A percentile compares a stretch with the other conserved stretches of the same genome.
Conservation (phyloP, 1,284 basidiomycete genomes). For the Rhizoctonia solani region DNA sequence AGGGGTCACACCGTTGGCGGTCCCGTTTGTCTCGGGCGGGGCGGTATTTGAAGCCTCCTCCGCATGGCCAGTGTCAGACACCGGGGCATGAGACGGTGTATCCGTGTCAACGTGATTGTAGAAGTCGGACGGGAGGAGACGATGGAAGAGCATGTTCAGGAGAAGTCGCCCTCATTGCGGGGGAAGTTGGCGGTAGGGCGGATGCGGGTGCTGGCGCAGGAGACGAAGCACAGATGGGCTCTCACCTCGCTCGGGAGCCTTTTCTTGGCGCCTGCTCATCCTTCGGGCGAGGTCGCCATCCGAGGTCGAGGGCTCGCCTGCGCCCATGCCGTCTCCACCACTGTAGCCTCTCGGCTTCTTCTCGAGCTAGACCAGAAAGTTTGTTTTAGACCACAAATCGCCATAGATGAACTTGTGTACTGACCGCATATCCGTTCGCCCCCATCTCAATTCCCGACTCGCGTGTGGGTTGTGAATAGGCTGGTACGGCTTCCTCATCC, state of each 20-base stretch:
- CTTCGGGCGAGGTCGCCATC: slow-evolving; percentile 48
- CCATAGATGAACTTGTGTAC: slow-evolving; percentile 43
- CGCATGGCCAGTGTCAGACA: slow-evolving; percentile 16
- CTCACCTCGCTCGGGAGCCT: slow-evolving; percentile 58
- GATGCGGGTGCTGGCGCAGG: slow-evolving; percentile 21
- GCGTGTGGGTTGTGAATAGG: slow-evolving; percentile 48
- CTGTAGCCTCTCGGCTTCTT: slow-evolving; percentile 47
- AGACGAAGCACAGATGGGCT: slow-evolving; percentile 30
- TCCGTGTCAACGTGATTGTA: neutral
- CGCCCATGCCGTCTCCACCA: slow-evolving; percentile 41
- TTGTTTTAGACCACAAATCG: slow-evolving; percentile 34
- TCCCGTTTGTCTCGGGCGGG: too few relatives aligned
- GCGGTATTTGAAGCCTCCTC: neutral
- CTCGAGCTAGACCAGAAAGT: slow-evolving; percentile 45
- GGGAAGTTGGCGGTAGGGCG: too few relatives aligned
- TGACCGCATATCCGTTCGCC: slow-evolving; percentile 72
- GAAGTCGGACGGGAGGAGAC: neutral
- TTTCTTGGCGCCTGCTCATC: slow-evolving; percentile 67
- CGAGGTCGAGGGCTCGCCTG: slow-evolving; percentile 35
- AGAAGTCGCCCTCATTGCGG: neutral
- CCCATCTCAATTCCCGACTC: slow-evolving; percentile 57
- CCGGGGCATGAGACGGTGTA: slow-evolving; percentile 19
- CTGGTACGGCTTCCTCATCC: slow-evolving; percentile 47
- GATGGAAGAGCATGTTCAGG: neutral
- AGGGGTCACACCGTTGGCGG: neutral